Base-by-base conservation (phyloP, 148 eudicot genomes). In the Chenopodium album region DNA sequence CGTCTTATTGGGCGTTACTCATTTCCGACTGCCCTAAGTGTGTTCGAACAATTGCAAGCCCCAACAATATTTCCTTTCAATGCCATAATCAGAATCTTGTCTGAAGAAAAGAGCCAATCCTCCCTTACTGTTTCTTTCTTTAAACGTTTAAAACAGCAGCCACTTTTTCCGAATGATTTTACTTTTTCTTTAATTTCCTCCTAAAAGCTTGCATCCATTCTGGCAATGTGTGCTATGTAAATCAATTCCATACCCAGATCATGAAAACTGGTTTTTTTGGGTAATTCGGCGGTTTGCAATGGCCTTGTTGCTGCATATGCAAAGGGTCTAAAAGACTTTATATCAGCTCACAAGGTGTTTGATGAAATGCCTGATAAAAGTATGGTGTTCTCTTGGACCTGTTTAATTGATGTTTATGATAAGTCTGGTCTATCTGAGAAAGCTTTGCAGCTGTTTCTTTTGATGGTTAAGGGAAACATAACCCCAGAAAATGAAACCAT, bases 1-100 rank as follows among this genome's bases (percentile, higher is more conserved):
- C 93, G 93, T 64, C 92, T 94, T 71, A 90, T 94, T 62, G 94
- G 93, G 63, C 93, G 87, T 71, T 94, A 91, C 88, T 91, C 94
- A 13, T 60, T 88, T 59, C 87, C 79, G 0, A 62, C 76, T 11
- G 87, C 92, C 28, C 81, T 91, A 31, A 84, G 78, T 34, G 84
- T 94, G 71, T 87, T 92, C 71, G 65, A 77, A 69, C 87, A 85
- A 19, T 78, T 94, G 41, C 77, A 78, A 5, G n/a, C 73, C 17
- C 95, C 98, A 73, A 92, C 88, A 47, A 64, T 92, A 19, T 91
- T 88, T 88, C 94, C 97, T 19, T 92, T 88, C 82, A 93, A 93
- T 78, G 97, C 94, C 75, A 79, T 89, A 59, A 90, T 93, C 50
- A 88, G 93, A 83, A 80, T 88, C 29, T 70, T 88, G 44, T 87